These are phyloP conservation scores for Leptoxyphium fumago DNA, from an alignment of 2,329 filamentous ascomycete genomes.

Conservation along the genomic window DNA sequence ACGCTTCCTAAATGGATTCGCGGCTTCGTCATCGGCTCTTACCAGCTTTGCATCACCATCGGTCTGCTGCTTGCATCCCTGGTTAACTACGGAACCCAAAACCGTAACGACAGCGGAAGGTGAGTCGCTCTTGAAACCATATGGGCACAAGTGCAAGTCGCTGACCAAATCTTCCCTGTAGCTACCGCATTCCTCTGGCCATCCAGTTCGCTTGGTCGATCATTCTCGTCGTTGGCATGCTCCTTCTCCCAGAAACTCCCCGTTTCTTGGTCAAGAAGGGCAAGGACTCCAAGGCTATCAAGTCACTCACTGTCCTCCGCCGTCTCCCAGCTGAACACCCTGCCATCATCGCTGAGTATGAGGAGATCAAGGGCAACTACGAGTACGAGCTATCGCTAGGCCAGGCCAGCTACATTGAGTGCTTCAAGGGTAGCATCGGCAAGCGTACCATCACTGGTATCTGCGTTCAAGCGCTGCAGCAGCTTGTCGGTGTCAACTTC, in stretches of 20 bases:
- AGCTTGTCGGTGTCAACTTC: slow-evolving; percentile 37
- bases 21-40: slow-evolving; percentile 58
- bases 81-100: slow-evolving; percentile 54
- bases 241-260: slow-evolving; percentile 66
- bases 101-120: slow-evolving; percentile 35
- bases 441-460: slow-evolving; percentile 26
- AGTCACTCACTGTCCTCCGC: slow-evolving; percentile 49
- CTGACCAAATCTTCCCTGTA: slow-evolving; percentile 36
- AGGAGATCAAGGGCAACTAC: slow-evolving; percentile 73
- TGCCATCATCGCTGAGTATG: slow-evolving; percentile 45
- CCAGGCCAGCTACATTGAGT: slow-evolving; percentile 44
- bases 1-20: slow-evolving; percentile 59
- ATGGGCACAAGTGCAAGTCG: slow-evolving; percentile 29
- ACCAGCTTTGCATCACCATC: slow-evolving; percentile 66
- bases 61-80: slow-evolving; percentile 58
- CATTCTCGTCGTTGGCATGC: slow-evolving; percentile 53
- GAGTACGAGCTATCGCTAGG: slow-evolving; percentile 58
- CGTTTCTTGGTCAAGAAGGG: slow-evolving; percentile 68
- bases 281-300: slow-evolving; percentile 45
- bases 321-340: slow-evolving; percentile 56
- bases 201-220: slow-evolving; percentile 67
- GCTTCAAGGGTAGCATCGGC: slow-evolving; percentile 41
- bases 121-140: slow-evolving; percentile 32
- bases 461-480: slow-evolving; percentile 28
- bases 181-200: slow-evolving; percentile 57